Base-by-base conservation (phyloP, 225 moss, liverwort and hornwort species). In the Ulota crispa region DNA sequence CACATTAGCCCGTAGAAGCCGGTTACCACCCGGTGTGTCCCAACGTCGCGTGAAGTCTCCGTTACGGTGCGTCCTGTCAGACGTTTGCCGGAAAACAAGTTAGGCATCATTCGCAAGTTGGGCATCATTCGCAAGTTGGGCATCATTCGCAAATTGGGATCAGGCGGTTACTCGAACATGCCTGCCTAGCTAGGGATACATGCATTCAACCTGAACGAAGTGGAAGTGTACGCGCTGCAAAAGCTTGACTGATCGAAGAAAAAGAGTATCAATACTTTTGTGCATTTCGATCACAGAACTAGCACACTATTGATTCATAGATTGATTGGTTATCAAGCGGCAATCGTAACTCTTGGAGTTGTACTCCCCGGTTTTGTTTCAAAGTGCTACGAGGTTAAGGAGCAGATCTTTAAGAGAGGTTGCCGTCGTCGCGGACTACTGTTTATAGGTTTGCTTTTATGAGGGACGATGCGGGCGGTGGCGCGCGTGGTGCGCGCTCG, bases 391-490 rank as follows among this genome's bases (percentile, higher is more conserved):
- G 59, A 8, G 47, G 28, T 30, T 7, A 67, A 60, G 9, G 9
- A 12, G 66, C 21, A 45, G 16, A 47, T 9, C 1, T 50, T 5
- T 1, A 15, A 31, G 6, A 10, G 27, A 18, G 26, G 26, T 45
- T 45, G 60, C n/a, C n/a, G 24, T 4, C 57, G 3, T 57, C 10
- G 56, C 5, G 59, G 59, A 24, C 12, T 59, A 10, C n/a, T 32
- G 2, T 2, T 27, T 60, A 5, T 6, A 1, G 13, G 26, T 60
- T 60, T 27, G 60, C 60, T 21, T 23, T 75, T 68, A 83, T 89
- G 87, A 87, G 87, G 36, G 59, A 82, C 80, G 68, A 89, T 89
- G 89, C 65, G 89, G 65, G 85, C 80, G 73, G 89, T 73, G 87
- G 85, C 74, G 84, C 89, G 86, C 86, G 74, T 55, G 43, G 83